These are phyloP conservation scores for Raffaelea ambrosiae DNA, from an alignment of 2,329 filamentous ascomycete genomes.

Conservation along the genomic window DNA sequence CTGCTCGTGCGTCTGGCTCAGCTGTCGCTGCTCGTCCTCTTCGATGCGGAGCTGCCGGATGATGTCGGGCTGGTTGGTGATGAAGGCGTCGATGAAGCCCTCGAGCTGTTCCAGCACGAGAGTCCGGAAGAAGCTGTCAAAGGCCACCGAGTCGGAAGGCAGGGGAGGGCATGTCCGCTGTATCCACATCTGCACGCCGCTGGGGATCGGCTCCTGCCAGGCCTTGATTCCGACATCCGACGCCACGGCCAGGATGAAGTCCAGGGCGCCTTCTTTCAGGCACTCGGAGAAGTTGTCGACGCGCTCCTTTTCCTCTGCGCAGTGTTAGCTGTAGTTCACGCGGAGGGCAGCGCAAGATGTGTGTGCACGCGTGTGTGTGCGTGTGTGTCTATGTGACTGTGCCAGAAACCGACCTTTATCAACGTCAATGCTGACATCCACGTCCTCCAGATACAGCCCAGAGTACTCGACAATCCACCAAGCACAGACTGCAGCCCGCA, in stretches of 20 bases:
- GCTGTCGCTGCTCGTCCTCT: slow-evolving; percentile 77
- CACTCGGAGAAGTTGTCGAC: slow-evolving; percentile 67
- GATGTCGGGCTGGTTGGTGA: slow-evolving; percentile 90
- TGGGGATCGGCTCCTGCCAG: slow-evolving; percentile 82
- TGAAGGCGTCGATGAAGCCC: slow-evolving; percentile 81
- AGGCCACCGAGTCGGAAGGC: slow-evolving; percentile 56
- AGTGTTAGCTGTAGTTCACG: no score
- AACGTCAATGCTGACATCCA: slow-evolving; percentile 55
- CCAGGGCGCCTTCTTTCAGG: slow-evolving; percentile 81
- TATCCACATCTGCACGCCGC: slow-evolving; percentile 72
- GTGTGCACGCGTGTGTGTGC: no score
- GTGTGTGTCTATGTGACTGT: no score
- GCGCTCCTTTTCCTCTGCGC: slow-evolving; percentile 58
- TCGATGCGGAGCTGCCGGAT: slow-evolving; percentile 77
- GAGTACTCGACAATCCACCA: slow-evolving; percentile 95
- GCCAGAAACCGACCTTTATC: slow-evolving; percentile 38
- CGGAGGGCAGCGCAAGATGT: no score
- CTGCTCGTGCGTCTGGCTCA: slow-evolving; percentile 56
- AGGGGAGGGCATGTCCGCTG: slow-evolving; percentile 70
- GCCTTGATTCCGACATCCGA: slow-evolving; percentile 72
- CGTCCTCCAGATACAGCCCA: slow-evolving; percentile 69
- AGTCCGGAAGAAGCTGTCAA: slow-evolving; percentile 63
- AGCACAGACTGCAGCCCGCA: slow-evolving; percentile 69
- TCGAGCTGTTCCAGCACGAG: slow-evolving; percentile 76
- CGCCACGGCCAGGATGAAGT: slow-evolving; percentile 80